Percentiles rank a stretch among this genome's conserved stretches.
Evolutionary conservation across 495 filamentous ascomycete species (phyloP).

Genomic region (Podospora pseudoanserina): DNA sequence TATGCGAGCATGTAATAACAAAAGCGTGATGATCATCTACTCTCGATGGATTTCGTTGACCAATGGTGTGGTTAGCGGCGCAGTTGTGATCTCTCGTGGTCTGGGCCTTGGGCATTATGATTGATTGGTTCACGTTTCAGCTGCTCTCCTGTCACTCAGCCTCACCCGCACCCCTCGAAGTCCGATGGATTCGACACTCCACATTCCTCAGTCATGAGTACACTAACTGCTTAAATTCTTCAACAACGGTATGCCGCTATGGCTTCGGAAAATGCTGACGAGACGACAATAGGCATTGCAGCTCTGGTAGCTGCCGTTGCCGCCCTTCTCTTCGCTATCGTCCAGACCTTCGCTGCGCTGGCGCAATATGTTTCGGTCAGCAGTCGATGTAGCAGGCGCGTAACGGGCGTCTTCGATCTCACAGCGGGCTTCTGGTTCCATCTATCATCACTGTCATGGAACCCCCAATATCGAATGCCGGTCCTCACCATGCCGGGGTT

Average conservation of each 20-base stretch:
- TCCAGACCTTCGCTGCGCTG: conserved; percentile 1
- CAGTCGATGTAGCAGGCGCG: conserved; percentile 2
- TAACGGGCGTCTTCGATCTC: conserved; percentile 3
- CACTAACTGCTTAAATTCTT: no score
- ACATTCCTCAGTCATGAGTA: no score
- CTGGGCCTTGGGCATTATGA: no score
- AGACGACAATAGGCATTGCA: not conserved
- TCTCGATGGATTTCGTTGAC: no score
- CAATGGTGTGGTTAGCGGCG: no score
- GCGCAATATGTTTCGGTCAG: not conserved
- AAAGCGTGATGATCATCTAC: no score
- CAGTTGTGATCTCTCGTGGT: no score
- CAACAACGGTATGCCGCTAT: not conserved
- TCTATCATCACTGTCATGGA: conserved; percentile 5
- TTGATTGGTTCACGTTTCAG: no score
- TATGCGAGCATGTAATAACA: no score
- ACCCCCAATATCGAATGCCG: conserved; percentile 3
- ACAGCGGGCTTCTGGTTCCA: conserved; percentile 5
- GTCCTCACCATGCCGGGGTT: not conserved
- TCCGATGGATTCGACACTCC: no score
- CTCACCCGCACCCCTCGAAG: no score
- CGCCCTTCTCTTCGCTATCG: conserved; percentile 3
- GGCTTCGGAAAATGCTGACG: not conserved
- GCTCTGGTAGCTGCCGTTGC: not conserved
- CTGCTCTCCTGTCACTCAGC: no score